phyloP scores from a whole-genome alignment of 164 flowering plant genomes.

The Vitis amurensis region DNA sequence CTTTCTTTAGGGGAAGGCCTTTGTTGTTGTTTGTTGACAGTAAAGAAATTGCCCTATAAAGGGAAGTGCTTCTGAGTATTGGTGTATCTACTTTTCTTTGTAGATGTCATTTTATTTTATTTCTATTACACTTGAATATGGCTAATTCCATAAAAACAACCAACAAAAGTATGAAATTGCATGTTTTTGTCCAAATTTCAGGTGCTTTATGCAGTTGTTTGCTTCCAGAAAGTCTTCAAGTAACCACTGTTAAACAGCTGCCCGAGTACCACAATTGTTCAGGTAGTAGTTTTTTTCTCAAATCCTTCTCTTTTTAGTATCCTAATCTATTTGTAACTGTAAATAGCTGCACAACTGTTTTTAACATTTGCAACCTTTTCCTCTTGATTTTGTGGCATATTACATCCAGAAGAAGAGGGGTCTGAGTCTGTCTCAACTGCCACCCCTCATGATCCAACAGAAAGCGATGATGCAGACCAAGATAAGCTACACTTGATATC shows the following conservation, averaged over 20 bases:
- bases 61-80: too few species aligned
- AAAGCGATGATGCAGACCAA: constrained; percentile 65
- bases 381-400: not conserved
- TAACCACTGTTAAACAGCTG: constrained; percentile 63
- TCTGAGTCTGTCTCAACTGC: constrained; percentile 41
- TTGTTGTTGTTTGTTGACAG: too few species aligned
- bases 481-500: constrained; percentile 57
- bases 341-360: not conserved
- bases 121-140: not conserved
- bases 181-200: constrained; percentile 27
- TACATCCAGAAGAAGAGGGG: constrained; percentile 54
- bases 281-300: constrained; percentile 35
- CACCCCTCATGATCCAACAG: constrained; percentile 51
- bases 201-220: constrained; percentile 83
- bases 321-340: not conserved
- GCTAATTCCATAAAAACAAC: not conserved
- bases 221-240: constrained; percentile 86
- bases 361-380: constrained; percentile 1
- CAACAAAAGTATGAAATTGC: not conserved
- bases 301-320: constrained; percentile 1
- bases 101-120: not conserved
- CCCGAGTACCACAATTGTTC: constrained; percentile 62
- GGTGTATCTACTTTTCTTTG: constrained; percentile 33
- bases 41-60: too few species aligned
- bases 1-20: too few species aligned